Base-by-base conservation (phyloP, 73 alveolate species). In the Paramecium sonneborni region DNA sequence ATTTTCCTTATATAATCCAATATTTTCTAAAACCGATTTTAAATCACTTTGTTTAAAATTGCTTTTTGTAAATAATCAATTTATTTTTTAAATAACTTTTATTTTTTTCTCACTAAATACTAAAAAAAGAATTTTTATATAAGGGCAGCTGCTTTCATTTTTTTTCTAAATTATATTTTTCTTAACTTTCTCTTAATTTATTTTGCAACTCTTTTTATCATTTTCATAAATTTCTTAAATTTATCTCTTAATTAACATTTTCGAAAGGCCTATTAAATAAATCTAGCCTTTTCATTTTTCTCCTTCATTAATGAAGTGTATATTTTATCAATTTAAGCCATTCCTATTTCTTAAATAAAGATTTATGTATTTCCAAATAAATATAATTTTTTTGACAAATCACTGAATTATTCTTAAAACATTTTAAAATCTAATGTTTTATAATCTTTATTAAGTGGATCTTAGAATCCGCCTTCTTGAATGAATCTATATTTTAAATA, bases 401-500 rank as follows among this genome's bases (percentile, higher is more conserved):
- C 39, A 11, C 26, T 62, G 20, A 74, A 74, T 37, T 57, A 67
- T 44, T 34, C 76, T 11, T 14, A 7, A 24, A 37, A 58, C 68
- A 86, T 86, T 38, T 86, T 86, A 2, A 21, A 48, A 57, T 56
- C 93, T 58, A 57, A 46, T 20, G 44, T 52, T 23, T 62, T 67
- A 67, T 57, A 86, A 38, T 86, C 88, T 24, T 86, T 52, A 34
- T 86, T 86, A 7, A 28, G 37, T 0, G 44, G 67, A 62, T 86
- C 76, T 70, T 86, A 67, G 1, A 41, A 57, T 3, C 70, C 32
- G 1, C 86, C 55, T 38, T 86, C 76, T 57, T 57, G 32, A 6
- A 86, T 34, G 15, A 34, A 32, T 79, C 97, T 98, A 84, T 95
- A 98, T 95, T 96, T 95, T 37, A 93, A 86, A 79, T 97, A 97